Percentiles rank a stretch among this genome's conserved stretches.
phyloP scores from a whole-genome alignment of 2,329 filamentous ascomycete genomes.

The Fusarium abutilonis region DNA sequence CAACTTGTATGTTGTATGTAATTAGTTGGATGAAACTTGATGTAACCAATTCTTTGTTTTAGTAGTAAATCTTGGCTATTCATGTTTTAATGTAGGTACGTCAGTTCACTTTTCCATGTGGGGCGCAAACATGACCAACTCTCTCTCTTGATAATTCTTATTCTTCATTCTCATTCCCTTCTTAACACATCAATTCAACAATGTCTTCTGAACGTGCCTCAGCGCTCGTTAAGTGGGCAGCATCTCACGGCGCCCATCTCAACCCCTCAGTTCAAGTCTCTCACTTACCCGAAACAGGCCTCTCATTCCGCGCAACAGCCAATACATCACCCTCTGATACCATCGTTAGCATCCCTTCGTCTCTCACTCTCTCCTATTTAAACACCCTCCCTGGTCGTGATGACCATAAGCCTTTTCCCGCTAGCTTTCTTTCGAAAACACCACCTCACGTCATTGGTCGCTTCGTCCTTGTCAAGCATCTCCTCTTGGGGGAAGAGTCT shows the following conservation, averaged over 20 bases:
- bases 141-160: constrained; percentile 6
- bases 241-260: constrained; percentile 57
- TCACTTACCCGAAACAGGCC: constrained; percentile 59
- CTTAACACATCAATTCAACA: background rate
- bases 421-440: constrained; percentile 58
- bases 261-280: constrained; percentile 64
- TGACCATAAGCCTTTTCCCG: constrained; percentile 54
- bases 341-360: constrained; percentile 63
- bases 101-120: constrained; percentile 36
- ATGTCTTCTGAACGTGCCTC: constrained; percentile 40
- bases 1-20: background rate
- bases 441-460: constrained; percentile 70
- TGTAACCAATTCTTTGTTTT: too few species aligned
- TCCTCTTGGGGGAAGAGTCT: constrained; percentile 65
- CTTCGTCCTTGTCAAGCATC: constrained; percentile 76
- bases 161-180: background rate
- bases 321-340: constrained; percentile 52
- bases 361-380: constrained; percentile 66
- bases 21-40: too few species aligned
- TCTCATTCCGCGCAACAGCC: constrained; percentile 63
- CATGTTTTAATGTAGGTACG: background rate
- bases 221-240: constrained; percentile 61
- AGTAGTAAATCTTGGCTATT: too few species aligned
- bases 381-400: constrained; percentile 56
- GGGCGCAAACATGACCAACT: constrained; percentile 22